Base-by-base conservation (phyloP, 1,284 basidiomycete species). In the Ganoderma sp. region DNA sequence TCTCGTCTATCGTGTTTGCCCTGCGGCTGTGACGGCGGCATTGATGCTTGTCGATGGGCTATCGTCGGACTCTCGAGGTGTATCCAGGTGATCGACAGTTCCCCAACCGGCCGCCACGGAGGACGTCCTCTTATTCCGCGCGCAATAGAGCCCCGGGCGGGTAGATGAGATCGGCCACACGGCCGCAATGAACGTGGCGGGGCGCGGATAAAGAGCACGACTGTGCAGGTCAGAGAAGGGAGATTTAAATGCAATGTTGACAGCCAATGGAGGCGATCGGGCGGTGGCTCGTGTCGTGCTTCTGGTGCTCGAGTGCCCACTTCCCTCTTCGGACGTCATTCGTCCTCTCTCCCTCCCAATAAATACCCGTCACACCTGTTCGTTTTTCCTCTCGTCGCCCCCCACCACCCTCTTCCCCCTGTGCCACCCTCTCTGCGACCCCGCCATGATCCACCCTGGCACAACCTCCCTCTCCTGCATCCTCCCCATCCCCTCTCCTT, bases 401-500 rank as follows among this genome's bases (percentile, higher is more conserved):
- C 42, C 64, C 66, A 68, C 61, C 65, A 25, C 28, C 41, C 22
- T 70, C 70, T 63, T 41, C 56, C 62, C 58, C 58, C 67, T 52
- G 69, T 67, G 71, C 58, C 67, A 72, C 71, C 71, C 66, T 54
- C 57, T 61, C 63, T 61, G 50, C 39, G 37, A 15, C 61, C 25
- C 43, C 57, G 61, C 68, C 58, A 65, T 73, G 63, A 70, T 75
- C 69, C 66, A 67, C 45, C 63, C 72, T 43, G 54, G 65, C 60
- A 39, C 74, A 54, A 43, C 61, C 54, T 52, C 68, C 56, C 61
- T 73, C 62, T 73, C 68, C 41, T 67, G 65, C 58, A 70, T 73
- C 63, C 75, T 75, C 66, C 77, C 77, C 12, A 70, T 64, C 22
- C 69, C 69, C 15, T 73, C 76, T n/a, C 75, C 77, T 60, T 67